Conservation (phyloP, 805 yeast genomes). For the Hyphopichia homilentoma region DNA sequence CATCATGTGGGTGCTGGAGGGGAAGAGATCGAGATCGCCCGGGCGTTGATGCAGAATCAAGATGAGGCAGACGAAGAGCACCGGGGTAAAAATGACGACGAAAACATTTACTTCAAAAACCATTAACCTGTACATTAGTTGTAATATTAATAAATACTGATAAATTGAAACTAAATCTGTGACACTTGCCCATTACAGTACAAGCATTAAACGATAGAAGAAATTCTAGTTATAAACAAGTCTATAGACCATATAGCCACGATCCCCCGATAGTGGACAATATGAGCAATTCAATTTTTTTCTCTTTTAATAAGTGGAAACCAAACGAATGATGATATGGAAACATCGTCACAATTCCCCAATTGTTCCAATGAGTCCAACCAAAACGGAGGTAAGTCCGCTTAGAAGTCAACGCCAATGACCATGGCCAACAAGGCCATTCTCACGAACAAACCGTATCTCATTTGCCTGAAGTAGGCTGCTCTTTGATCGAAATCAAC, state of each 20-base stretch:
- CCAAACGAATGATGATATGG: background rate
- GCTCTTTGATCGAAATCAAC: constrained; percentile 99
- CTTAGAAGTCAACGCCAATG: constrained; percentile 84
- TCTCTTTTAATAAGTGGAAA: background rate
- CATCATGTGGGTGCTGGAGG: constrained; percentile 38
- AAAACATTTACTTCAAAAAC: constrained; percentile 16
- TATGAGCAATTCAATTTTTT: too few relatives aligned
- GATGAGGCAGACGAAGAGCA: constrained; percentile 1
- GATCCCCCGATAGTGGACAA: too few relatives aligned
- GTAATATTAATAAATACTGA: background rate
- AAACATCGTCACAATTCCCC: constrained; percentile 13
- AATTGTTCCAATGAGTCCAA: constrained; percentile 7
- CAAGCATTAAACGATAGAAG: too few relatives aligned
- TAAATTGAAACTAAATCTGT: background rate
- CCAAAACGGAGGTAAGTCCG: too few relatives aligned
- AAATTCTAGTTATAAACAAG: too few relatives aligned
- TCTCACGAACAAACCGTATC: constrained; percentile 95
- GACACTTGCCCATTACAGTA: too few relatives aligned
- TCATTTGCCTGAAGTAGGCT: constrained; percentile 99
- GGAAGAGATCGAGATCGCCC: constrained; percentile 61
- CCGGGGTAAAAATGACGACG: constrained; percentile 9
- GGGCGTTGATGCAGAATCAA: constrained; percentile 57
- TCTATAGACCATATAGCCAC: too few relatives aligned
- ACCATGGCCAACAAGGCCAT: constrained; percentile 99
- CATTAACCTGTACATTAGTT: background rate